phyloP scores from a whole-genome alignment of 2,329 filamentous ascomycete genomes.

The Penicillium digitatum region DNA sequence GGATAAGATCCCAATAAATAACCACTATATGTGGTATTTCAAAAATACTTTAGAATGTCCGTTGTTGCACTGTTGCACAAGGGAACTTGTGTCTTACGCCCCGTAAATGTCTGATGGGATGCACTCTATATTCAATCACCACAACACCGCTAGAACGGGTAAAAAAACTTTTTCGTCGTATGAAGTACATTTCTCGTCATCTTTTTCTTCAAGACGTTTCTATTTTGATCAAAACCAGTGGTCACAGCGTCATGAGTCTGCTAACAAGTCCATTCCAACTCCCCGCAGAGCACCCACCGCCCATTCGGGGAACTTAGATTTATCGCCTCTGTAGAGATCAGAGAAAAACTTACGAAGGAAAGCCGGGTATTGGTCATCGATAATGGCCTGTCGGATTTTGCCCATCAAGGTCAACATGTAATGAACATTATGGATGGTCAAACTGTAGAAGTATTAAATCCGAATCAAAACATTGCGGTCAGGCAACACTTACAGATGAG shows the following conservation, averaged over 20 bases:
- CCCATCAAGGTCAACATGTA: conserved; percentile 85
- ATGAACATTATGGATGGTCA: conserved; percentile 95
- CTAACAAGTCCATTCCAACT: conserved; percentile 74
- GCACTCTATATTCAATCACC: neutral
- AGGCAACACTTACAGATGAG: conserved; percentile 53
- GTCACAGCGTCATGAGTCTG: conserved; percentile 16
- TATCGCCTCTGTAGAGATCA: conserved; percentile 61
- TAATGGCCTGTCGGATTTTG: conserved; percentile 67
- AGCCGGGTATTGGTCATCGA: conserved; percentile 73
- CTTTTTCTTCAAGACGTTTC: neutral
- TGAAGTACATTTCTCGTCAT: neutral
- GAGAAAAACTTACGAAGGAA: conserved; percentile 77
- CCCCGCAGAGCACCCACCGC: conserved; percentile 71
- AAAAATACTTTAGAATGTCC: neutral
- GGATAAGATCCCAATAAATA: neutral
- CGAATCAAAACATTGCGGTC: neutral
- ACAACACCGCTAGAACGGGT: neutral
- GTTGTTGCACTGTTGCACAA: too few species aligned
- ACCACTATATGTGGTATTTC: neutral
- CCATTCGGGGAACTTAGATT: conserved; percentile 72
- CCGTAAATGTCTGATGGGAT: neutral
- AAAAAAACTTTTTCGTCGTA: neutral
- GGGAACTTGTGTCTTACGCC: neutral
- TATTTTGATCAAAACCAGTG: neutral
- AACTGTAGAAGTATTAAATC: conserved; percentile 45